Conservation (phyloP, 768 basidiomycete genomes). For the Rhodotorula graminis region DNA sequence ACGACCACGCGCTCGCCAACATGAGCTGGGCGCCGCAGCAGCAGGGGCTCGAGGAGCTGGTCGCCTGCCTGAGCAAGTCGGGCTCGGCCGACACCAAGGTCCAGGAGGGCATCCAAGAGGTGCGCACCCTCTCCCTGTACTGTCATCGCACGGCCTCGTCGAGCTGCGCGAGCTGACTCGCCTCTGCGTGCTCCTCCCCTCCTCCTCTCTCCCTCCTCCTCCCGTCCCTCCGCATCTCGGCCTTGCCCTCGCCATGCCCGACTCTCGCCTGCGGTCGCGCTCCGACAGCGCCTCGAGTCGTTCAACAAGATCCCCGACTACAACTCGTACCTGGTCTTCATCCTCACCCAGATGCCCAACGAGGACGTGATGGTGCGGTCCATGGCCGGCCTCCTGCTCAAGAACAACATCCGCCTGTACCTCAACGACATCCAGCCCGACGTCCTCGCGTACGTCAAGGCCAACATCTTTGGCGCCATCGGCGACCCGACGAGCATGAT, state of each 20-base stretch:
- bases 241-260: not conserved
- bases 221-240: not conserved
- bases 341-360: slow-evolving; percentile 69
- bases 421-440: slow-evolving; percentile 59
- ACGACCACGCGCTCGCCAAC: not conserved
- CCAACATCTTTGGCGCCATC: slow-evolving; percentile 68
- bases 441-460: slow-evolving; percentile 64
- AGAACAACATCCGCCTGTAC: slow-evolving; percentile 85
- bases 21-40: slow-evolving; percentile 27
- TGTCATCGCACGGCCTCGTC: no score
- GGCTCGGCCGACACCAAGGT: slow-evolving; percentile 26
- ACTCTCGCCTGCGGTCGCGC: not conserved
- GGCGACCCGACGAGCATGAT: slow-evolving; percentile 76
- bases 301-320: slow-evolving; percentile 44
- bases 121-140: slow-evolving; percentile 2
- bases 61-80: slow-evolving; percentile 26
- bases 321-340: slow-evolving; percentile 74
- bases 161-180: not conserved
- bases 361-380: slow-evolving; percentile 91
- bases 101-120: slow-evolving; percentile 37
- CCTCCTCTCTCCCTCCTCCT: not conserved
- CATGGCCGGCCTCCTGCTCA: slow-evolving; percentile 92
- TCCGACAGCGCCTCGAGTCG: slow-evolving; percentile 46
- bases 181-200: not conserved
- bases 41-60: slow-evolving; percentile 27